Conservation (phyloP, 2,329 filamentous ascomycete genomes). For the Beauveria scarabaeidicola region DNA sequence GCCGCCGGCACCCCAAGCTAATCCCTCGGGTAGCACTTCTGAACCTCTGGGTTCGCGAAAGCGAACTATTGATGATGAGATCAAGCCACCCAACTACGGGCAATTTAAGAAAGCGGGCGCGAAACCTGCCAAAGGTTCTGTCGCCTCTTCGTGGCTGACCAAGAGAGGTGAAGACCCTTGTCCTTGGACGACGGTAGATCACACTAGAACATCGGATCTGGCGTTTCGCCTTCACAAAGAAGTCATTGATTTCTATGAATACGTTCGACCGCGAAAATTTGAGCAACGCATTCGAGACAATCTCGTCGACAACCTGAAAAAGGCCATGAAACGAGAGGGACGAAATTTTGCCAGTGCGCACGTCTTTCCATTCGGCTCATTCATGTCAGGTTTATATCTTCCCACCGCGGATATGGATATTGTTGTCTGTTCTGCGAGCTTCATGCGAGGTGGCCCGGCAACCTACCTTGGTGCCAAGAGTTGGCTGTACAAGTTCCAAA, state of each 20-base stretch:
- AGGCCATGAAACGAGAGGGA: conserved; percentile 42
- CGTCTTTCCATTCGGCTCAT: conserved; percentile 81
- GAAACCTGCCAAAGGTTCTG: conserved; percentile 39
- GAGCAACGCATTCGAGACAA: conserved; percentile 68
- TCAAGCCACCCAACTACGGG: conserved; percentile 49
- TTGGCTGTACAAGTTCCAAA: conserved; percentile 54
- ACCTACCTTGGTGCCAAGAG: conserved; percentile 41
- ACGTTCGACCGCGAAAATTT: conserved; percentile 66
- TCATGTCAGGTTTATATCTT: conserved; percentile 67
- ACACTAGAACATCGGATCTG: conserved; percentile 44
- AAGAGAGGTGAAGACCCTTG: conserved; percentile 33
- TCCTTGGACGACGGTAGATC: conserved; percentile 57
- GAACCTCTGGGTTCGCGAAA: conserved; percentile 58
- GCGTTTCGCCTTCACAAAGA: conserved; percentile 76
- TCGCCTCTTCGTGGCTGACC: conserved; percentile 46
- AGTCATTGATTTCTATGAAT: conserved; percentile 80
- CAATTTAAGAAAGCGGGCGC: conserved; percentile 42
- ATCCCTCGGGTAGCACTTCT: conserved; percentile 20
- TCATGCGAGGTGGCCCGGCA: conserved; percentile 42
- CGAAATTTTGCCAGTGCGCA: conserved; percentile 50
- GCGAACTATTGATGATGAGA: conserved; percentile 61
- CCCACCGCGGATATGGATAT: conserved; percentile 87
- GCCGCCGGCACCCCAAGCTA: conserved; percentile 14
- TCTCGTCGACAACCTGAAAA: conserved; percentile 61
- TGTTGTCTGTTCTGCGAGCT: conserved; percentile 60